phyloP scores from a whole-genome alignment of 129 eudicot species.

The Chrysanthemum lavandulifolium region DNA sequence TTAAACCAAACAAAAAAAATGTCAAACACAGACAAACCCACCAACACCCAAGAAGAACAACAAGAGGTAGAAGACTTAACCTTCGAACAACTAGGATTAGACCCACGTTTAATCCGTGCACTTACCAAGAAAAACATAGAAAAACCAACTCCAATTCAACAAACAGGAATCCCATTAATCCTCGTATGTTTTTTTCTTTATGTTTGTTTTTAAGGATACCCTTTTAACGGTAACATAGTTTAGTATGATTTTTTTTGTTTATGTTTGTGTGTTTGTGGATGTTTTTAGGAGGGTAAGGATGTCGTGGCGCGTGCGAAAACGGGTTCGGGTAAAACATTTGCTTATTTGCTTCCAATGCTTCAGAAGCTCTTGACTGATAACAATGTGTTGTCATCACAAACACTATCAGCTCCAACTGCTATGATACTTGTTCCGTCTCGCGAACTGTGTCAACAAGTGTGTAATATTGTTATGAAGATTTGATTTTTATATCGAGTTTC shows the following conservation, averaged over 20 bases:
- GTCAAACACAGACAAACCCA: constrained; percentile 21
- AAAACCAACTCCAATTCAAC: constrained; percentile 87
- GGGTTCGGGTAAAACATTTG: constrained; percentile 95
- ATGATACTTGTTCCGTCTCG: constrained; percentile 83
- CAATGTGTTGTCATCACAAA: constrained; percentile 27
- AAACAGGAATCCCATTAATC: constrained; percentile 73
- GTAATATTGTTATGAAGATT: not conserved
- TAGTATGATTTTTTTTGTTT: not conserved
- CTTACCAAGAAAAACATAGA: constrained; percentile 60
- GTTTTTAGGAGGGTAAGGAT: constrained; percentile 73
- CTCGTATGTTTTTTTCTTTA: constrained; percentile 40
- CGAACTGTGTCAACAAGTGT: constrained; percentile 82
- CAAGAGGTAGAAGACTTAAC: constrained; percentile 38
- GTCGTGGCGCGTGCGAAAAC: constrained; percentile 96
- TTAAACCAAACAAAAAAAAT: constrained; percentile 17
- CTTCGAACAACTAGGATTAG: constrained; percentile 79
- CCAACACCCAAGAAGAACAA: not conserved
- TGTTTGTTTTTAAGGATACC: no score
- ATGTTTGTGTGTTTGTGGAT: not conserved
- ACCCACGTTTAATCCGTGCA: constrained; percentile 87
- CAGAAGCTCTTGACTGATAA: constrained; percentile 69
- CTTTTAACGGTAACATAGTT: no score
- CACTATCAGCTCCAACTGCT: constrained; percentile 61
- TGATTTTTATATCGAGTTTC: not conserved
- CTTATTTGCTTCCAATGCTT: constrained; percentile 83